phyloP scores from a whole-genome alignment of 1,284 basidiomycete genomes.

The Cystobasidium slooffiae region DNA sequence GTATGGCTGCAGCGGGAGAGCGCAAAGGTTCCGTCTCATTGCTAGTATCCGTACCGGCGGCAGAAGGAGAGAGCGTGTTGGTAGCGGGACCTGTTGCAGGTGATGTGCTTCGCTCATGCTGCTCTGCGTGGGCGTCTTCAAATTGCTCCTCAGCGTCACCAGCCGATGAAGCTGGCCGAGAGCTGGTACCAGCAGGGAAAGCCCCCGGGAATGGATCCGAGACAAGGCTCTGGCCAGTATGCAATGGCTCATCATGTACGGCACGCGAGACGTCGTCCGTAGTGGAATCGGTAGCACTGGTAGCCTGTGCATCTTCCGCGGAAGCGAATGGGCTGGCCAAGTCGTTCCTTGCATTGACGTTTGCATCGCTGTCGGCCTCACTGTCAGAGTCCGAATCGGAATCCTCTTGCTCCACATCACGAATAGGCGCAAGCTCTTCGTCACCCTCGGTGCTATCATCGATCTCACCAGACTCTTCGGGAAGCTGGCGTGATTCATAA shows the following conservation, averaged over 20 bases:
- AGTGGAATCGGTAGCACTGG: not conserved
- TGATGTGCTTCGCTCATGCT: conserved; percentile 19
- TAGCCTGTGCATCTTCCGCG: not conserved
- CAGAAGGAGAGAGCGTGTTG: not conserved
- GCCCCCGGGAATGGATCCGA: conserved; percentile 36
- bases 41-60: not conserved
- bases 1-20: not conserved
- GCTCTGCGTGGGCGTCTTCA: conserved; percentile 28
- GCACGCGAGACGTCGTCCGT: not conserved
- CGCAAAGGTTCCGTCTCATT: conserved; percentile 2
- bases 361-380: not conserved
- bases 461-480: conserved; percentile 2
- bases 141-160: conserved; percentile 33
- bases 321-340: conserved; percentile 11
- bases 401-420: conserved; percentile 33
- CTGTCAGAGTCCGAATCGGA: conserved; percentile 37
- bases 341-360: not conserved
- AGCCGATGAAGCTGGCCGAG: not conserved
- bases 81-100: not conserved
- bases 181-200: conserved; percentile 1
- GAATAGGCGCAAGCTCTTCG: conserved; percentile 31
- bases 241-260: conserved; percentile 9
- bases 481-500: conserved; percentile 28
- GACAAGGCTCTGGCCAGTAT: conserved; percentile 19
- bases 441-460: conserved; percentile 18